These are phyloP conservation scores for Paramecium primaurelia DNA, from an alignment of 73 alveolate genomes.

Conservation along the genomic window DNA sequence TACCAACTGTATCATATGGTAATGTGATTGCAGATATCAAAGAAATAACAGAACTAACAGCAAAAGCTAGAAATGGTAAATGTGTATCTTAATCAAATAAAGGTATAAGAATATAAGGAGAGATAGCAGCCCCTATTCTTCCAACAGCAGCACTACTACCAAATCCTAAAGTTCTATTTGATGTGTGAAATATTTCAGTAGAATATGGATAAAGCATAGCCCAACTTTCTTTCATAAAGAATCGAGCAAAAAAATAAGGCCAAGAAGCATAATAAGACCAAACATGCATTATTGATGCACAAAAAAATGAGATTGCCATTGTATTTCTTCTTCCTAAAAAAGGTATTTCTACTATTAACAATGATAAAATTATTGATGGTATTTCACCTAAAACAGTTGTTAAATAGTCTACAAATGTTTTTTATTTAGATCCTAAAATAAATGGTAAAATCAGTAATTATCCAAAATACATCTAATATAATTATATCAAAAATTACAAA, in stretches of 20 bases:
- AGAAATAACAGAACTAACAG: background rate
- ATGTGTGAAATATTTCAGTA: slow-evolving; percentile 48
- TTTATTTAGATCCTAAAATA: slow-evolving; percentile 46
- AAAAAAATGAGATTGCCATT: slow-evolving; percentile 38
- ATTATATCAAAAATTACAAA: background rate
- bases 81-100: slow-evolving; percentile 3
- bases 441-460: slow-evolving; percentile 55
- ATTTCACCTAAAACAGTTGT: slow-evolving; percentile 51
- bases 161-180: slow-evolving; percentile 60
- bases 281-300: slow-evolving; percentile 41
- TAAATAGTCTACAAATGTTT: slow-evolving; percentile 47
- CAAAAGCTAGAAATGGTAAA: slow-evolving; percentile 53
- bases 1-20: slow-evolving; percentile 39
- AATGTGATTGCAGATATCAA: background rate
- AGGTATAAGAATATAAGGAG: slow-evolving; percentile 49
- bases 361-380: slow-evolving; percentile 52
- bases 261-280: slow-evolving; percentile 40
- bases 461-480: slow-evolving; percentile 59
- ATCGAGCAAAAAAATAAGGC: slow-evolving; percentile 53
- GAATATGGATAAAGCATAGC: slow-evolving; percentile 61
- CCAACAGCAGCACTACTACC: slow-evolving; percentile 59
- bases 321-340: slow-evolving; percentile 55
- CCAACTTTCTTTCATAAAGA: slow-evolving; percentile 61
- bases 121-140: slow-evolving; percentile 53
- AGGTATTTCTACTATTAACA: slow-evolving; percentile 42